Base-by-base conservation (phyloP, 148 eudicot species). In the Rhododendron henanense region DNA sequence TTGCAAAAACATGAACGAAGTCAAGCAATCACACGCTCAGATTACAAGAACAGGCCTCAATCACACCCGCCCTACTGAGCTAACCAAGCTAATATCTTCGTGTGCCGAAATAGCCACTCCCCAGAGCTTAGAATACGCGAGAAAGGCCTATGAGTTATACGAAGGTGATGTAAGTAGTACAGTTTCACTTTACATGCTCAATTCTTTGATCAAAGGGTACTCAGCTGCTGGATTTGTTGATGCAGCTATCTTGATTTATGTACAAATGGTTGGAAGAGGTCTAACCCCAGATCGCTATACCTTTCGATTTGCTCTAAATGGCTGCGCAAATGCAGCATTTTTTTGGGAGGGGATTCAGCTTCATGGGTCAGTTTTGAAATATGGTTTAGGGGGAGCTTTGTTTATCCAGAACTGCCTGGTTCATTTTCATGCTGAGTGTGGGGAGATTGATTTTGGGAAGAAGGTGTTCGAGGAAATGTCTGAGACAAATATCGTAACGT, bases 141-240 rank as follows among this genome's bases (percentile, higher is more conserved):
- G 19, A 73, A 90, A 85, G 33, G 88, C 87, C 41, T 89, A 89
- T 23, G 84, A 84, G 14, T 61, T 86, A 3, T 84, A 84, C 51
- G 74, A 83, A 15, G 10, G 48, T 6, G 67, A 41, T 39, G 16
- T 10, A 31, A 53, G 7, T 37, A 31, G 35, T 41, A 15, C 18
- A 14, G n/a, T 50, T 57, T 76, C 84, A 16, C 57, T 82, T 35
- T 87, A 81, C 88, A 57, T 81, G 78, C 81, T 83, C 80, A 91
- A 91, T 83, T 88, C 88, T 57, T 79, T 91, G 88, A 88, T 91
- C 33, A 88, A 87, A 67, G 91, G 89, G n/a, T 86, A 74, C 80
- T 88, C 90, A 8, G 44, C 44, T 9, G 87, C 86, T 45, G 87
- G 90, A 28, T 11, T 28, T 31, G 57, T 83, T 21, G 61, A 85